These are phyloP conservation scores for peach (Prunus persica) DNA, from an alignment of 306 rosid genomes.

Conservation along the genomic window DNA sequence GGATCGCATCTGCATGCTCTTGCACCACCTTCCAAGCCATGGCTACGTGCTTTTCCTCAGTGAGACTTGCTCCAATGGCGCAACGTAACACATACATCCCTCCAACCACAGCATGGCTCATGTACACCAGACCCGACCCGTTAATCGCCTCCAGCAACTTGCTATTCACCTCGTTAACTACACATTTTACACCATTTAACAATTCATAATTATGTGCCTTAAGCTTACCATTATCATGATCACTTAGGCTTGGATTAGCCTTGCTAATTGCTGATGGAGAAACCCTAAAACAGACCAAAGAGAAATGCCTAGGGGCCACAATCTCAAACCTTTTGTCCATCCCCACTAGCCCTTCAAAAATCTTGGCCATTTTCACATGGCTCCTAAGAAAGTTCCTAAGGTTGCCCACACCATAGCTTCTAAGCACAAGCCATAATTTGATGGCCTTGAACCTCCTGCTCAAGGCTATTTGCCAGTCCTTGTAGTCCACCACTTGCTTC, in stretches of 20 bases:
- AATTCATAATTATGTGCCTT: background rate
- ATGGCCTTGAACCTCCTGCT: constrained; percentile 22
- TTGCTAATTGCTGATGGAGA: background rate
- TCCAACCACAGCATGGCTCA: constrained; percentile 39
- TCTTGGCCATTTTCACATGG: constrained; percentile 29
- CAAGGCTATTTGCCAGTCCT: constrained; percentile 35
- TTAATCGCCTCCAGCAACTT: constrained; percentile 45
- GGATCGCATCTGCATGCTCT: constrained; percentile 23
- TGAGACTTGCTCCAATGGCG: constrained; percentile 42
- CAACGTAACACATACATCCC: constrained; percentile 34
- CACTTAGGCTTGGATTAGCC: background rate
- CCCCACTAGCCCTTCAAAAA: constrained; percentile 25
- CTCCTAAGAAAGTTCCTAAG: constrained; percentile 20
- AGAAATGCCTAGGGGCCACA: constrained; percentile 24
- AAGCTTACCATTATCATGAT: background rate
- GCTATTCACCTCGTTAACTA: constrained; percentile 20
- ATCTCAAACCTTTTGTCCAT: constrained; percentile 28
- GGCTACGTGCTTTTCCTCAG: constrained; percentile 42
- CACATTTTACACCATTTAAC: background rate
- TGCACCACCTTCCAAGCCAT: constrained; percentile 50
- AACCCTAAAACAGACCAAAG: constrained; percentile 33
- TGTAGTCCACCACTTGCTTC: constrained; percentile 29
- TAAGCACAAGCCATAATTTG: constrained; percentile 30
- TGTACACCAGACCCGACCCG: constrained; percentile 25
- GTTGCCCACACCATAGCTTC: constrained; percentile 28